Base-by-base conservation (phyloP, 495 filamentous ascomycete species). In the Aspergillus cristatus region DNA sequence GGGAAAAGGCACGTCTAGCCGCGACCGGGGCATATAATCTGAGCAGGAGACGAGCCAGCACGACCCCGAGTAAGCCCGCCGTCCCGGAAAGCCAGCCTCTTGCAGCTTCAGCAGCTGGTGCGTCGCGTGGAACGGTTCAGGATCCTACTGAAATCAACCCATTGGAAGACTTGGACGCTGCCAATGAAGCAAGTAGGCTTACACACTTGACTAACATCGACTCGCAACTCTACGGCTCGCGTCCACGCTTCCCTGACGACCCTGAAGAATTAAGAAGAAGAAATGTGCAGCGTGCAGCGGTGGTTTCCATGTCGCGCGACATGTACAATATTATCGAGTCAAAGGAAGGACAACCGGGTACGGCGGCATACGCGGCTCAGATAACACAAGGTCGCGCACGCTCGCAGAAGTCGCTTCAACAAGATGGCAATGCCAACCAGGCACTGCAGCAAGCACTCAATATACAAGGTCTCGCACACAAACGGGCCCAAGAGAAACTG, bases 381-480 rank as follows among this genome's bases (percentile, higher is more conserved):
- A 54, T 43, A 18, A 67, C 60, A 0, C 58, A 68, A 17, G 53
- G 48, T 15, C 60, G 63, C 32, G 46, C 53, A 15, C 51, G 55
- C 7, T 64, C 66, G 7, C 57, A 51, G 41, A 64, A 60, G 29
- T 50, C 55, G 6, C 40, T 46, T 0, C 58, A 53, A 42, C 53
- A 56, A 47, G n/a, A n/a, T n/a, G n/a, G n/a, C n/a, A n/a, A 24
- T 4, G 53, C 62, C 34, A 37, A 63, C 46, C 48, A 40, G 28
- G 38, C 40, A 24, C 36, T 53, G n/a, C 60, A 54, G 28, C 62
- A 64, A 3, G 76, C 76, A 39, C 68, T 76, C 24, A 76, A 72
- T 41, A 58, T 96, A 3, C 84, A 96, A 51, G 85, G 90, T 41
- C 78, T 82, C 2, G 88, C 88, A 0, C 83, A 89, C 51, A 86